These are phyloP conservation scores for Pseudogymnoascus sp. DNA, from an alignment of 2,329 filamentous ascomycete species.

Conservation along the genomic window DNA sequence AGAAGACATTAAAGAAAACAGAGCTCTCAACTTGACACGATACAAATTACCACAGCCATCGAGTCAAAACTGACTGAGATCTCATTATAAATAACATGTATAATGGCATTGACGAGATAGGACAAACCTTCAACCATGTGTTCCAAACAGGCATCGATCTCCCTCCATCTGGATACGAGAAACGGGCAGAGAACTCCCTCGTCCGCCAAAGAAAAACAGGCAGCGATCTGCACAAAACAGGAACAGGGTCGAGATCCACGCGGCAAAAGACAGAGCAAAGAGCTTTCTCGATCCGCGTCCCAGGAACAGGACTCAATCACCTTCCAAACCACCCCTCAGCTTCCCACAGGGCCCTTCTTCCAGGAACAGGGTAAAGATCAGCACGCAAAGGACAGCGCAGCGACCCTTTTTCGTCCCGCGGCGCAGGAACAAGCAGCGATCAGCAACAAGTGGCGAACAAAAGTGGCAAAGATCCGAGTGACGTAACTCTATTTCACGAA, in stretches of 20 bases:
- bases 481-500: slow-evolving; percentile 1
- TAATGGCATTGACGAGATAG: neutral
- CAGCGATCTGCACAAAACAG: neutral
- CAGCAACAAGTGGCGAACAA: neutral
- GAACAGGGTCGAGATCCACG: slow-evolving; percentile 1
- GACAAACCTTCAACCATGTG: neutral
- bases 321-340: neutral
- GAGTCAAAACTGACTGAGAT: neutral
- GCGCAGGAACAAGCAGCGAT: slow-evolving; percentile 9
- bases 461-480: slow-evolving; percentile 6
- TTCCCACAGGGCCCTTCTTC: neutral
- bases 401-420: neutral
- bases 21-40: neutral
- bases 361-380: slow-evolving; percentile 4
- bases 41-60: neutral
- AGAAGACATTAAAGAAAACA: neutral
- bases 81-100: neutral
- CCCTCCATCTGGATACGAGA: neutral
- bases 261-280: neutral
- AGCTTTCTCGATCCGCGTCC: neutral
- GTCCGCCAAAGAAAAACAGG: neutral
- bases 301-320: neutral
- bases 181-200: neutral
- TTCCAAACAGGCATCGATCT: neutral
- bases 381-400: neutral